Percentiles rank a stretch among this genome's conserved stretches.
Evolutionary conservation across 805 yeast species (phyloP).

Genomic region (Candida silvatica): DNA sequence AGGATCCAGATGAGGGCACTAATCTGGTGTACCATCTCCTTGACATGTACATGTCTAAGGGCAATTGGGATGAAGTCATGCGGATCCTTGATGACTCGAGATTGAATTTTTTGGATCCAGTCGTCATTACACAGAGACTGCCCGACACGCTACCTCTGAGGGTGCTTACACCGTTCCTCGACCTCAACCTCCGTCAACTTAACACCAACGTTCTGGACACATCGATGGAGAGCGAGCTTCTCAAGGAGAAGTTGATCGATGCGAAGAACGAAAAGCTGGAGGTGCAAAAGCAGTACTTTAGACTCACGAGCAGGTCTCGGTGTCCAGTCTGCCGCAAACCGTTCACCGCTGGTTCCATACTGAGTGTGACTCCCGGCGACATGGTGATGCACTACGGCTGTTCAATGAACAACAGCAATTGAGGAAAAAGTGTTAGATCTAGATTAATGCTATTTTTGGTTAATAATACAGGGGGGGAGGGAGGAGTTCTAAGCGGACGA

Average conservation of each 20-base stretch:
- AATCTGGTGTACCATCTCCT: conserved; percentile 41
- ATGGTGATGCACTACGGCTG: conserved; percentile 54
- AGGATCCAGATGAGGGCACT: conserved; percentile 30
- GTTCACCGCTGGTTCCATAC: conserved; percentile 34
- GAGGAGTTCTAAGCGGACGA: conserved; percentile 26
- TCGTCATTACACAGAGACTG: conserved; percentile 35
- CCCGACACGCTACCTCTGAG: conserved; percentile 42
- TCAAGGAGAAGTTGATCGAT: conserved; percentile 43
- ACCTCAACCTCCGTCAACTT: conserved; percentile 32
- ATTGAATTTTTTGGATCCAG: conserved; percentile 18
- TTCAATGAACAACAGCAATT: conserved; percentile 6
- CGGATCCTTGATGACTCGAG: conserved; percentile 18
- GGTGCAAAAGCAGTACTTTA: conserved; percentile 26
- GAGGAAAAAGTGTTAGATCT: neutral
- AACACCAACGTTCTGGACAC: conserved; percentile 31
- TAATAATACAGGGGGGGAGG: conserved; percentile 41
- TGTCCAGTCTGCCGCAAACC: conserved; percentile 55
- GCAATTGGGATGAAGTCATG: conserved; percentile 18
- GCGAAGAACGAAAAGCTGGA: conserved; percentile 31
- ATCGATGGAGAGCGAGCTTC: conserved; percentile 36
- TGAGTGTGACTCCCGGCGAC: conserved; percentile 37
- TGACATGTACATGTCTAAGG: conserved; percentile 25
- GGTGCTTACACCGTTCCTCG: conserved; percentile 35
- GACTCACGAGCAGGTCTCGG: conserved; percentile 34
- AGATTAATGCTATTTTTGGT: conserved; percentile 23